Percentiles rank a stretch among this genome's conserved stretches.
phyloP scores from a whole-genome alignment of 2,329 filamentous ascomycete species.

The Cordyceps cicadae region DNA sequence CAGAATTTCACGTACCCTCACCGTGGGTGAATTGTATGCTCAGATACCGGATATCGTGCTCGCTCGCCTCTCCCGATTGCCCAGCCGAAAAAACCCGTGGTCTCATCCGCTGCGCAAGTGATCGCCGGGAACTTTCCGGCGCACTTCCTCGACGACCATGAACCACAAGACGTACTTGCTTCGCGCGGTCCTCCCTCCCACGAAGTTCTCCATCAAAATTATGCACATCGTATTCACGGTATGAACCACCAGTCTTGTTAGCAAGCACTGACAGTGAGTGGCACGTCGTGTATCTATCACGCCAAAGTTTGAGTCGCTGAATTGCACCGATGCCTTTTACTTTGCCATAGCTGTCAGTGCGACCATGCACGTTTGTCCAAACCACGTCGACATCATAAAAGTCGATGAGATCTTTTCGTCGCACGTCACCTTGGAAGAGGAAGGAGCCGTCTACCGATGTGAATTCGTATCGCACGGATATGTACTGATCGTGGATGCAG shows the following conservation, averaged over 20 bases:
- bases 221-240: slow-evolving; percentile 40
- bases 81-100: slow-evolving; percentile 28
- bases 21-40: slow-evolving; percentile 41
- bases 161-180: slow-evolving; percentile 36
- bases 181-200: slow-evolving; percentile 37
- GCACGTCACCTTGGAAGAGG: slow-evolving; percentile 41
- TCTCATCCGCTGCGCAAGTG: slow-evolving; percentile 35
- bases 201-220: slow-evolving; percentile 39
- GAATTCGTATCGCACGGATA: slow-evolving; percentile 43
- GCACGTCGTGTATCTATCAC: slow-evolving; percentile 37
- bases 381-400: slow-evolving; percentile 46
- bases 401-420: slow-evolving; percentile 38
- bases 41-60: slow-evolving; percentile 38
- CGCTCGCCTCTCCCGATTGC: slow-evolving; percentile 18
- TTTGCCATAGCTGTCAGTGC: slow-evolving; percentile 42
- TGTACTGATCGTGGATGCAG: slow-evolving; percentile 40
- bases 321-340: slow-evolving; percentile 43
- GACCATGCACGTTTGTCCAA: slow-evolving; percentile 42
- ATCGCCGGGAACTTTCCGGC: slow-evolving; percentile 28
- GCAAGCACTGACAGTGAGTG: slow-evolving; percentile 41
- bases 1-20: slow-evolving; percentile 30
- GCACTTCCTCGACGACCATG: slow-evolving; percentile 33
- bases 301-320: slow-evolving; percentile 45
- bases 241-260: slow-evolving; percentile 36
- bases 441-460: slow-evolving; percentile 39